Conservation (phyloP, 257 asterid genomes). For the Rehmannia glutinosa region DNA sequence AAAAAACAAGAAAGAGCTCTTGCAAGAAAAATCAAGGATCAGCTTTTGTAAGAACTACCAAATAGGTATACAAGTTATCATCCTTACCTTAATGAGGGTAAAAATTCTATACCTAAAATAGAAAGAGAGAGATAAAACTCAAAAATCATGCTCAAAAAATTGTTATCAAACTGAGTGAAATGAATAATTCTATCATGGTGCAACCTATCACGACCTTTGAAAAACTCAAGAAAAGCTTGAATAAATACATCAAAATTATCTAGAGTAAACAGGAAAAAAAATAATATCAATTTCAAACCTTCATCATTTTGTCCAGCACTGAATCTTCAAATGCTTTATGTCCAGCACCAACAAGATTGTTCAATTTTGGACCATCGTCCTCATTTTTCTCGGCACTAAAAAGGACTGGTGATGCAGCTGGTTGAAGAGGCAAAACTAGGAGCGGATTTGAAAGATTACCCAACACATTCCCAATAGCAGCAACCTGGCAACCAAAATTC, state of each 20-base stretch:
- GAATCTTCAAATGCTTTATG: slow-evolving; percentile 68
- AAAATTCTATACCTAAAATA: too few relatives aligned
- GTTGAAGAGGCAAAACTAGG: slow-evolving; percentile 61
- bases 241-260: background rate
- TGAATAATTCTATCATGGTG: too few relatives aligned
- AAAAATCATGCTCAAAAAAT: too few relatives aligned
- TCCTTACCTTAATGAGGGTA: too few relatives aligned
- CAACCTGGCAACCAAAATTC: slow-evolving; percentile 32
- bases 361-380: slow-evolving; percentile 36
- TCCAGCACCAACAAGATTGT: slow-evolving; percentile 65
- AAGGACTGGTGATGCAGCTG: slow-evolving; percentile 38
- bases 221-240: background rate
- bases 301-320: slow-evolving; percentile 66
- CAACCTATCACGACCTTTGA: background rate
- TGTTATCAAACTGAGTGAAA: too few relatives aligned
- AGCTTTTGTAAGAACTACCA: too few relatives aligned
- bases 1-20: too few relatives aligned
- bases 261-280: background rate
- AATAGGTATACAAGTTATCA: too few relatives aligned
- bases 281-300: slow-evolving; percentile 39
- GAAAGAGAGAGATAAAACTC: too few relatives aligned
- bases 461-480: slow-evolving; percentile 56
- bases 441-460: slow-evolving; percentile 86
- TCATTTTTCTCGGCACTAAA: slow-evolving; percentile 35
- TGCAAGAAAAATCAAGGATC: too few relatives aligned